Evolutionary conservation across 1,139 yeast species (phyloP).

Genomic region (Hemisphaericaspora subhashii): DNA sequence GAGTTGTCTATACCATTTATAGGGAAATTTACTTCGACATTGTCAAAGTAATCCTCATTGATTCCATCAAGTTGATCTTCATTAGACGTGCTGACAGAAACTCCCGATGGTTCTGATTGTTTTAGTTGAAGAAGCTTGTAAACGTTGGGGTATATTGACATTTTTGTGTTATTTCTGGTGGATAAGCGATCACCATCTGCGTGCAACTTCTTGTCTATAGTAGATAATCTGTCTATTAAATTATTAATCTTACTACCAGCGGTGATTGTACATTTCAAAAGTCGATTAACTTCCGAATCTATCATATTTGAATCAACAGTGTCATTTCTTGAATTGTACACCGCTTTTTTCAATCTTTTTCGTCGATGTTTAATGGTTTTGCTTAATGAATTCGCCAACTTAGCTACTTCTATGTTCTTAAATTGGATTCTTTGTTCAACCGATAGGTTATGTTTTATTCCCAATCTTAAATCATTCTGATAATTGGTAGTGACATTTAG

Average conservation of each 20-base stretch:
- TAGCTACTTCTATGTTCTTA: conserved; percentile 34
- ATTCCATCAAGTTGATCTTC: background rate
- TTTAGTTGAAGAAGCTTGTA: conserved; percentile 3
- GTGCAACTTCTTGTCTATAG: conserved; percentile 11
- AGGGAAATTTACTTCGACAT: background rate
- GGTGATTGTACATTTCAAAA: conserved; percentile 16
- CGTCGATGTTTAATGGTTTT: conserved; percentile 20
- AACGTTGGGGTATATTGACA: conserved; percentile 13
- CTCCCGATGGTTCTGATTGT: background rate
- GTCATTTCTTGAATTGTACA: conserved; percentile 7
- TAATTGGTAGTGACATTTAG: conserved; percentile 36
- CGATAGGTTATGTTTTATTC: conserved; percentile 34
- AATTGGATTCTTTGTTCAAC: conserved; percentile 40
- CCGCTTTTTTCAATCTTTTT: conserved; percentile 20
- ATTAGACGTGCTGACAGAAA: background rate
- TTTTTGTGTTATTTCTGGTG: conserved; percentile 1
- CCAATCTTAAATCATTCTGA: conserved; percentile 41
- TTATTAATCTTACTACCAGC: conserved; percentile 15
- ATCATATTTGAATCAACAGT: conserved; percentile 10
- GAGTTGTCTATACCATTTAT: background rate
- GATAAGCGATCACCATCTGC: conserved; percentile 7
- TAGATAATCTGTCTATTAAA: conserved; percentile 11
- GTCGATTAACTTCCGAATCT: conserved; percentile 17
- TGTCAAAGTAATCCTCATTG: conserved; percentile 7
- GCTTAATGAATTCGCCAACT: conserved; percentile 23